Base-by-base conservation (phyloP, 768 basidiomycete species). In the Cubamyces sp. region DNA sequence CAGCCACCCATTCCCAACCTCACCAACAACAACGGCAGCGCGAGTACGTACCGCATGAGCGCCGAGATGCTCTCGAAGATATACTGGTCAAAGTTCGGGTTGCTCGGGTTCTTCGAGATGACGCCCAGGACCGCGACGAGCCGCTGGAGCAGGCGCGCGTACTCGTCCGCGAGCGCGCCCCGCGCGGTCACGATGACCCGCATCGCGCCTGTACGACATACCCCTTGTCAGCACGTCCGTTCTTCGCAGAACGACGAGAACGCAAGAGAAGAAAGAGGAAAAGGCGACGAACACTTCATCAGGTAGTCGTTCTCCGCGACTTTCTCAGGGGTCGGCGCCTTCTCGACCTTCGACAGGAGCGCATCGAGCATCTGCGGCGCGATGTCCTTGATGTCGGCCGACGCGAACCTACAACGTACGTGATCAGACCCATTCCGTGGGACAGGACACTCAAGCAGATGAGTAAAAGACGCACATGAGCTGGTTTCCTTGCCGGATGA, bases 51-150 rank as follows among this genome's bases (percentile, higher is more conserved):
- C 92, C 92, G 84, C 79, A 97, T 90, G 67, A 99, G 77, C 1
- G 90, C 96, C n/a, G 96, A 90, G 43, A 99, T 87, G 71, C 91
- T 91, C 77, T 99, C 96, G 70, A 99, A 98, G 65, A 94, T 91
- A 71, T 93, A 97, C 74, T 98, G 97, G 74, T 97, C 96, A 75
- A 99, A 98, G 66, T 90, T 88, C 1, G 97, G 97, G 75, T 99
- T 99, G 73, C 92, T 94, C 16, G 97, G 96, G 73, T 99, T 99
- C 78, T 91, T 92, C 62, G 91, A 92, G 68, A 96, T 94, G 57
- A 89, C 82, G 14, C 91, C 88, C 30, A 98, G 81, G 69, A 98
- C 96, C 26, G 77, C 75, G 57, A 97, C 92, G 8, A 99, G 84
- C 14, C 90, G 87, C 43, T 73, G 76, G 7, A 98, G 81, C 3